These are phyloP conservation scores for Astragalus membranaceus DNA, from an alignment of 306 rosid species.

Conservation along the genomic window DNA sequence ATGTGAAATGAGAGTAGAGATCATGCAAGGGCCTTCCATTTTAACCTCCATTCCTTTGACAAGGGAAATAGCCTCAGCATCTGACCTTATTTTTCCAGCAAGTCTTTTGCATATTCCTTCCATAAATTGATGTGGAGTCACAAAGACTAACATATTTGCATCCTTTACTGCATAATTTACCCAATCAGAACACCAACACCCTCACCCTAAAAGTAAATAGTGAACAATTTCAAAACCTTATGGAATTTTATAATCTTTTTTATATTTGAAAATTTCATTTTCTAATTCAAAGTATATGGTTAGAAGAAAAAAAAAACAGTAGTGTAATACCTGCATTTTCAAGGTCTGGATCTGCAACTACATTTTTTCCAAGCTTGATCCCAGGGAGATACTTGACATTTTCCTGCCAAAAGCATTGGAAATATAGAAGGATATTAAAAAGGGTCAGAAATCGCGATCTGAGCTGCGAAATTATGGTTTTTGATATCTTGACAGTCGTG, in stretches of 20 bases:
- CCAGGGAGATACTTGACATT: constrained; percentile 93
- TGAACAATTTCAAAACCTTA: not conserved
- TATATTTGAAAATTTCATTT: not conserved
- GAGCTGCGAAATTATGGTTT: too few species aligned
- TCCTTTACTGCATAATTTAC: constrained; percentile 61
- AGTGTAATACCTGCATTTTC: constrained; percentile 61
- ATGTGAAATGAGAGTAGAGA: constrained; percentile 72
- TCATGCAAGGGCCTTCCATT: constrained; percentile 98
- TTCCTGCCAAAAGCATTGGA: constrained; percentile 44
- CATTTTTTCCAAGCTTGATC: constrained; percentile 88
- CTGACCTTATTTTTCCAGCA: constrained; percentile 60
- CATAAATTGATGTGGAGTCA: constrained; percentile 96
- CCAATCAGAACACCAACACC: constrained; percentile 26
- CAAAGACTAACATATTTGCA: constrained; percentile 91
- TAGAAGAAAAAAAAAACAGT: not conserved
- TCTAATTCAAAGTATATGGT: not conserved
- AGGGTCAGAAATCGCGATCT: too few species aligned
- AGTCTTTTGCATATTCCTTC: constrained; percentile 86
- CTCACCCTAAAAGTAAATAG: not conserved
- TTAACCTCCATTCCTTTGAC: constrained; percentile 98
- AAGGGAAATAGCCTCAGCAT: constrained; percentile 90
- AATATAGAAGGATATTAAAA: not conserved
- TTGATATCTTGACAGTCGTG: too few species aligned
- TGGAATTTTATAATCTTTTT: not conserved
- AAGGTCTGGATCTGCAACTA: constrained; percentile 86